These are phyloP conservation scores for Rhodotorula babjevae DNA, from an alignment of 768 basidiomycete genomes.

Conservation along the genomic window DNA sequence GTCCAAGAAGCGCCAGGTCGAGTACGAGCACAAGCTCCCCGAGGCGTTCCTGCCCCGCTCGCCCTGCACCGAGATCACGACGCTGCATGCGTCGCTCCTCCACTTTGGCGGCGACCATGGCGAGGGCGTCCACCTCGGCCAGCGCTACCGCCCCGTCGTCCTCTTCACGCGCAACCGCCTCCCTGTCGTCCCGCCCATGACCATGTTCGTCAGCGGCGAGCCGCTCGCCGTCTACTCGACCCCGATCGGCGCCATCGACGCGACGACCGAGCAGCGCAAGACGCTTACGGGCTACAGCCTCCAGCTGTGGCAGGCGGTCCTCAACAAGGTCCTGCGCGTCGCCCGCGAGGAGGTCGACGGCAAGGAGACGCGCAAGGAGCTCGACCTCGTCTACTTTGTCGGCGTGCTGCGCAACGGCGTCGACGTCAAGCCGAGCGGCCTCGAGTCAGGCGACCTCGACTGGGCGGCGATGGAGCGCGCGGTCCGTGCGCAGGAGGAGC, in stretches of 20 bases:
- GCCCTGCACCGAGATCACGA: neutral
- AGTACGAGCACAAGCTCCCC: conserved; percentile 5
- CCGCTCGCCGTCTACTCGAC: neutral
- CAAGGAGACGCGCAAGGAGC: conserved; percentile 51
- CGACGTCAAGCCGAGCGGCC: conserved; percentile 43
- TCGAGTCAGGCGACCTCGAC: conserved; percentile 54
- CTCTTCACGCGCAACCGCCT: conserved; percentile 14
- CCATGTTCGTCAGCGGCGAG: conserved; percentile 13
- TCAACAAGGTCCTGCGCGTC: conserved; percentile 67
- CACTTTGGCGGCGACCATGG: conserved; percentile 7
- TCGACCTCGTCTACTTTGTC: conserved; percentile 55
- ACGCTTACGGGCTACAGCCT: conserved; percentile 61
- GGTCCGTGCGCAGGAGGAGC: conserved; percentile 55
- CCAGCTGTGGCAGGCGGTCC: conserved; percentile 59
- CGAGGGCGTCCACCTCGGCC: neutral
- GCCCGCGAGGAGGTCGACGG: conserved; percentile 37
- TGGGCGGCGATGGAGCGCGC: conserved; percentile 64
- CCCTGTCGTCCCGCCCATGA: neutral
- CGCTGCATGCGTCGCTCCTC: neutral
- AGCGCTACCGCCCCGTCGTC: conserved; percentile 8
- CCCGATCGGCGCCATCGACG: conserved; percentile 47
- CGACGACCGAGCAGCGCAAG: conserved; percentile 54
- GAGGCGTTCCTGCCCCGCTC: neutral
- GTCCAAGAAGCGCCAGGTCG: conserved; percentile 8
- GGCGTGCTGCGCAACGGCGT: conserved; percentile 52